Evolutionary conservation across 176 grass and related monocot species (phyloP), one percentile per base, ranked within the genome.

Genomic region (Luzula sylvatica): DNA sequence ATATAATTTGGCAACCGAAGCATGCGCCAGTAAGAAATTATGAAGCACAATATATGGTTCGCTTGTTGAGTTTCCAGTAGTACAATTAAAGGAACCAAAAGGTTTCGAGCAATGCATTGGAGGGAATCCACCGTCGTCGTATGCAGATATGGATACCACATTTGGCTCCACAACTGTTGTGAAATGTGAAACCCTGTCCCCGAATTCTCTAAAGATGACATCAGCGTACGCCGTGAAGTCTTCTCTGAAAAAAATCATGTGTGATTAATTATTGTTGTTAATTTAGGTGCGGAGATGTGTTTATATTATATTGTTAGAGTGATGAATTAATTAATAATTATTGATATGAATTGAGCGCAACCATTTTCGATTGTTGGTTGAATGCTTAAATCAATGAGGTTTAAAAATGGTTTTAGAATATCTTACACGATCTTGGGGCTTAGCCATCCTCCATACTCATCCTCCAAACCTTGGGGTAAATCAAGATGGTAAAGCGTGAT

Each of bases 161-260:
- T 94, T 94, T 11, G 82, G 87, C 50, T 87, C 71, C 18, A 66
- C 78, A 23, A 94, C 25, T 15, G 87, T 94, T 1, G 87, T 94
- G 82, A 82, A 94, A 35, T 79, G 82, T 19, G 0, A 51, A 73
- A 94, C 78, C 21, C 82, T 70, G 55, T 94, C 82, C 2, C 87
- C 87, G 67, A 94, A 87, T 77, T 87, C 78, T 19, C 48, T 46
- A 52, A 94, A 94, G 75, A 77, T 87, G 32, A 70, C 82, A 40
- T 82, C 82, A 16, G 82, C 82, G 23, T 71, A 94, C 11, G 78
- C 62, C 7, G 53, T 64, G 74, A 94, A 94, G 51, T 94, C 87
- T 0, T 94, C 87, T 28, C 87, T 94, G 77, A 41, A 40, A 39
- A 3, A 29, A 15, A 26, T 17, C 57, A 17, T 38, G 5, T 8